Evolutionary conservation across 768 basidiomycete genomes (phyloP).

Genomic region (Cyathus striatus): DNA sequence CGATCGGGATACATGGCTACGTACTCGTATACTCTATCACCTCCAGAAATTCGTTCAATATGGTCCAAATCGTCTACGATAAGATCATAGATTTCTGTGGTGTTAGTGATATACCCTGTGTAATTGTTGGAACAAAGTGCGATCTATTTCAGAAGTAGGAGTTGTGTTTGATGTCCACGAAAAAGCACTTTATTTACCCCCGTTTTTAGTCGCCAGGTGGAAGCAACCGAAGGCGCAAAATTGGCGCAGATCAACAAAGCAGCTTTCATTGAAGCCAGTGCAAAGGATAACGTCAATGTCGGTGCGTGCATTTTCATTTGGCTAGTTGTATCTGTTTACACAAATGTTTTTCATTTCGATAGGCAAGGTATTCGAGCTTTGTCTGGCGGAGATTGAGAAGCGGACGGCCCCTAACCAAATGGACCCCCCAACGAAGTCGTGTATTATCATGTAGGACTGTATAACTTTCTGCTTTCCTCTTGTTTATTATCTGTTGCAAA

Average conservation of each 20-base stretch:
- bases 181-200: conserved; percentile 8
- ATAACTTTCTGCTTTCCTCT: no score
- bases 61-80: conserved; percentile 92
- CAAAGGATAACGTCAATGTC: conserved; percentile 82
- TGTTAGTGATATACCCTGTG: conserved; percentile 81
- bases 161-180: conserved; percentile 7
- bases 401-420: conserved; percentile 47
- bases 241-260: conserved; percentile 70
- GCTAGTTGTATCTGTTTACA: conserved; percentile 1
- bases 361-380: conserved; percentile 85
- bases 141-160: conserved; percentile 75
- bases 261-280: conserved; percentile 86
- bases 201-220: conserved; percentile 60
- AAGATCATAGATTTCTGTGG: conserved; percentile 95
- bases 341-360: conserved; percentile 4
- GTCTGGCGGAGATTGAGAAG: conserved; percentile 80
- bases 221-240: conserved; percentile 64
- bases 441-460: conserved; percentile 38
- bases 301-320: conserved; percentile 46
- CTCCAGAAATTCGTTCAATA: conserved; percentile 86
- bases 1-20: conserved; percentile 96
- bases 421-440: conserved; percentile 30
- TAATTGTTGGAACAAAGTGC: conserved; percentile 90
- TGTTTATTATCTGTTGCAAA: no score
- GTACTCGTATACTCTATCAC: conserved; percentile 95